Base-by-base conservation (phyloP, 2,329 filamentous ascomycete species). In the Cladophialophora immunda region DNA sequence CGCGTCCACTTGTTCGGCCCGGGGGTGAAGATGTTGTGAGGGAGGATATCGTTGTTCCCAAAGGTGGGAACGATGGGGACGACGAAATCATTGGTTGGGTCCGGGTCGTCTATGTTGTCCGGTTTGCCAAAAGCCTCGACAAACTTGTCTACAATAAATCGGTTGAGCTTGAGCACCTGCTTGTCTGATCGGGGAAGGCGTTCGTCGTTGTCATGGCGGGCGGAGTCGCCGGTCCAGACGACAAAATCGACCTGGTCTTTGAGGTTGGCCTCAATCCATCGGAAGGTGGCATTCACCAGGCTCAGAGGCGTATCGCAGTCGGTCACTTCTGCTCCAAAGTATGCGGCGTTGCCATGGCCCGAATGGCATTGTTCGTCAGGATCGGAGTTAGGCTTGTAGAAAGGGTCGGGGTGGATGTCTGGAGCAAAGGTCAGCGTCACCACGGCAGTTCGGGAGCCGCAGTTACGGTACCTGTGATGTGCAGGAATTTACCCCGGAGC, bases 21-120 rank as follows among this genome's bases (percentile, higher is more conserved):
- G 0, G 87, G 84, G 50, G 88, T 83, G 77, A 99, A 89, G 75
- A 98, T 96, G 75, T 99, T 99, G 81, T 99, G 95, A 1, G 95
- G 95, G 67, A 97, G 87, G 66, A 99, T 94, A 75, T 99, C 95
- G 79, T 99, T 99, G 81, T 99, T 99, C 68, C 95, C 95, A 72
- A 97, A 90, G 0, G 90, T 97, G 0, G 95, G 94, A 22, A 99
- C 85, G 61, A 98, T 87, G 3, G 95, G 94, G 3, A 98, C 86
- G 13, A 84, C 79, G 66, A 93, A 85, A 65, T 87, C 86, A 62
- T 86, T 82, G 36, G 82, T 81, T n/a, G 83, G 83, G 68, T 81
- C 76, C 41, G 78, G 77, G 61, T 83, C 77, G 66, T 82, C 78
- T 22, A 81, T 76, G 70, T 86, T 82, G 50, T 85, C 82, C 41